Evolutionary conservation across 352 stramenopile genomes (phyloP), one percentile per base, ranked within the genome.

Genomic region (Phytopythium delawarense): DNA sequence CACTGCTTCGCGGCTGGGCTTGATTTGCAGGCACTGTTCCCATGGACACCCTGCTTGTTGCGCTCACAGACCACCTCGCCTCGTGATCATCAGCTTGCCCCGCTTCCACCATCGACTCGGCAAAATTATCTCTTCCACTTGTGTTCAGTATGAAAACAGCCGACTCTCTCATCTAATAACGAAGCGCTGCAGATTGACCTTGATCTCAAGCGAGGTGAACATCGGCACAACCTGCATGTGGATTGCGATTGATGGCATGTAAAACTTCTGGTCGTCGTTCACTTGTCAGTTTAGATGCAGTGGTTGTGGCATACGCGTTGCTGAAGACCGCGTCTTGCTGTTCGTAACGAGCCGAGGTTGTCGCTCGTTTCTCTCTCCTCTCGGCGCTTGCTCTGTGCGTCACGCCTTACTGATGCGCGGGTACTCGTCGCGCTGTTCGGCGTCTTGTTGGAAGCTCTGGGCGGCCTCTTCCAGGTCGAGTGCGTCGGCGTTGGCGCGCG

Each of bases 11-110:
- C 12, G 30, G 0, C 57, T 44, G n/a, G 25, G 30, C 40, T 32
- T 30, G 52, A 16, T 6, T 13, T n/a, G 1, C 65, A 83, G 75
- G 75, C 4, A 62, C 42, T 18, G 72, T 79, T 35, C 18, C 67
- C 42, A 83, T 83, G 72, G 64, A 77, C 12, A 71, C 64, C 5
- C 44, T 83, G 23, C 65, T 83, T 0, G n/a, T 70, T 61, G 53
- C 62, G 25, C 55, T 61, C 21, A 51, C 28, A 16, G 39, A 61
- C 40, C n/a, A 37, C 20, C 37, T 61, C 23, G 15, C 9, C 13
- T 32, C 28, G 23, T 54, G 48, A 54, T 1, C 20, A 15, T 3
- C 20, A 49, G 8, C 42, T 13, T 11, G 28, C 28, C 28, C 28
- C 2, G 28, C 28, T 32, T 7, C 3, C 28, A 32, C 28, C 28